Percentiles rank a stretch among this genome's conserved stretches.
These are phyloP conservation scores for Apostasia ramifera DNA, from an alignment of 106 monocot species.

Conservation along the genomic window DNA sequence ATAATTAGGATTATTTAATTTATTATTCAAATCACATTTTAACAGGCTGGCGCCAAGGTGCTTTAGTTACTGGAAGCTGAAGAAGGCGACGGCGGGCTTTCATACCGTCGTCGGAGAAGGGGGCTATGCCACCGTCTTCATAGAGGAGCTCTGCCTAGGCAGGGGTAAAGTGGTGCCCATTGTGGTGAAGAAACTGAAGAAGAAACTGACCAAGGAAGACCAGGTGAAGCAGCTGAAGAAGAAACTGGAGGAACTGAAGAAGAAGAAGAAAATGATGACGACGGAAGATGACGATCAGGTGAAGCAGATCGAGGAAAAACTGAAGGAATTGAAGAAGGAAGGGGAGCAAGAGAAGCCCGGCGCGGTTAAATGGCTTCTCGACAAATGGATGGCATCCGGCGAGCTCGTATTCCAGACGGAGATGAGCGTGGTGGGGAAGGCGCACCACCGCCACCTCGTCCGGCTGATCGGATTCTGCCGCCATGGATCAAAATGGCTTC, in stretches of 20 bases:
- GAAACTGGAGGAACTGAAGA: too few species aligned
- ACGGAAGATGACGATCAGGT: too few species aligned
- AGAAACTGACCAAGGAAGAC: background rate
- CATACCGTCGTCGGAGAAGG: conserved; percentile 19
- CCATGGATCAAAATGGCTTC: conserved; percentile 11
- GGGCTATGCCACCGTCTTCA: conserved; percentile 22
- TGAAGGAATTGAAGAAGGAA: too few species aligned
- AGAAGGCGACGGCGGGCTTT: conserved; percentile 14
- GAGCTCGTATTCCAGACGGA: conserved; percentile 16
- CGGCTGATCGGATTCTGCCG: conserved; percentile 29
- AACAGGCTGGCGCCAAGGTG: conserved; percentile 4
- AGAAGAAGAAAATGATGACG: too few species aligned
- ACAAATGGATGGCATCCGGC: background rate
- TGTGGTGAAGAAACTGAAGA: conserved; percentile 17
- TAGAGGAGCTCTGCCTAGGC: background rate
- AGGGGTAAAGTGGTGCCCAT: background rate
- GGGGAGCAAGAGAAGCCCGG: too few species aligned
- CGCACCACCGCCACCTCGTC: conserved; percentile 27
- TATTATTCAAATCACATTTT: too few species aligned
- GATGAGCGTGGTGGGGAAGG: conserved; percentile 11
- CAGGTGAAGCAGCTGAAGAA: too few species aligned
- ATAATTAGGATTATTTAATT: too few species aligned
- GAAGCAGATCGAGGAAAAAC: too few species aligned
- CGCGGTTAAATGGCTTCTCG: too few species aligned
- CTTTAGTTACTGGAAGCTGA: conserved; percentile 18